Evolutionary conservation across 306 rosid genomes (phyloP).

Genomic region (Senna tora): DNA sequence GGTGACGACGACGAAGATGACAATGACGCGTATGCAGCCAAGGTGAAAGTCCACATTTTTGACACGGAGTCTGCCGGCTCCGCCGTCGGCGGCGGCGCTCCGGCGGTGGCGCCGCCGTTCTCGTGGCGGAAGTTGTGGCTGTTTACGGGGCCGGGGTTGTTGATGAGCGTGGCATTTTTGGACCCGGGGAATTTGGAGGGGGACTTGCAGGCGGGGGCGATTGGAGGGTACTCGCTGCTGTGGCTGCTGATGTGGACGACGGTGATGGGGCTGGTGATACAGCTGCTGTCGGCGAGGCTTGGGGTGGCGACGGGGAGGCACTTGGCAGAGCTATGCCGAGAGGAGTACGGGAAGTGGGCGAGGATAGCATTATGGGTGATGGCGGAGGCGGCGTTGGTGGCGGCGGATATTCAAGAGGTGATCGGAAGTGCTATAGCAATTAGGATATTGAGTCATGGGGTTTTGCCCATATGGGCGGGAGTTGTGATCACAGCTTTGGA

Average conservation of each 20-base stretch:
- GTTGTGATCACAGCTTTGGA: conserved; percentile 74
- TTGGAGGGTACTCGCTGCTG: conserved; percentile 72
- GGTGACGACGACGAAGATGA: not conserved
- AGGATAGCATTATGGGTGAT: conserved; percentile 53
- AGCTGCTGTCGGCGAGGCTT: conserved; percentile 67
- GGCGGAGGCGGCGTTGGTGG: conserved; percentile 76
- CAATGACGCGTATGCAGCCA: conserved; percentile 47
- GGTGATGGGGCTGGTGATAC: conserved; percentile 63
- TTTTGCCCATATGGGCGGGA: conserved; percentile 81
- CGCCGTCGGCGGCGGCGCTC: not conserved
- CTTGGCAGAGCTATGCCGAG: conserved; percentile 76
- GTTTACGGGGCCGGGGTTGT: conserved; percentile 75
- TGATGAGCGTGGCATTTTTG: conserved; percentile 79
- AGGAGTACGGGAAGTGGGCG: conserved; percentile 75
- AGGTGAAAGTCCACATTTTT: conserved; percentile 50
- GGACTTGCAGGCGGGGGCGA: conserved; percentile 65
- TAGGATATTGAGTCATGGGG: conserved; percentile 67
- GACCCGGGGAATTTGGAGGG: conserved; percentile 82
- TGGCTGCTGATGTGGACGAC: conserved; percentile 81
- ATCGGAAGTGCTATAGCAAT: conserved; percentile 86
- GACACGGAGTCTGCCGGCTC: conserved; percentile 36
- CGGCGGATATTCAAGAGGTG: conserved; percentile 83
- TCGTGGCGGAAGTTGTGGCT: conserved; percentile 79
- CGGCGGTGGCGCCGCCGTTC: conserved; percentile 48
- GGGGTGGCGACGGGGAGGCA: conserved; percentile 78